Evolutionary conservation across 2,329 filamentous ascomycete genomes (phyloP), one percentile per base, ranked within the genome.

Genomic region (Penicillium palitans): DNA sequence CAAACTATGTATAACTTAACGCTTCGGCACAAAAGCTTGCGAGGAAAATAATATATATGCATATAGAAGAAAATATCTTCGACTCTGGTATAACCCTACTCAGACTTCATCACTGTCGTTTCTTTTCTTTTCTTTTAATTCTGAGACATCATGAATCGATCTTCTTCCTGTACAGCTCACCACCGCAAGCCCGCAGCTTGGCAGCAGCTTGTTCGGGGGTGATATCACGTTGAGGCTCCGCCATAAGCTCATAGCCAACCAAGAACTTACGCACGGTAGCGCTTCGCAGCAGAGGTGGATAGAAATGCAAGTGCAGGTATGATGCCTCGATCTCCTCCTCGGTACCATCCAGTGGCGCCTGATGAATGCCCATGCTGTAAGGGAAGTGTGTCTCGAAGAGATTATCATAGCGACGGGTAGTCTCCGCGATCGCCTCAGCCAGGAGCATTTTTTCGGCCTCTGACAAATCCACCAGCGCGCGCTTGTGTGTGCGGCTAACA

Each of bases 231-330:
- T 99, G 95, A n/a, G 95, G 93, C 78, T 99, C 95, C 2, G 90
- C 95, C 85, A 99, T 86, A 78, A 99, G 83, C 78, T 99, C 95
- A 73, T 96, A 83, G 63, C 95, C 95, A 35, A 99, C 95, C 52
- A 98, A 77, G 78, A 98, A 99, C 79, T 99, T 99, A 67, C 90
- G 87, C 47, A 99, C 93, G 0, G 92, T 96, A 2, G 95, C 93
- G 47, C 92, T 96, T 57, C 95, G 87, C 63, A 99, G 81, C 47
- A 99, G 81, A 13, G 95, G 95, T 42, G 95, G 95, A 74, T 97
- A 98, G 76, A 99, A 99, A 79, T 99, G 95, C 80, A 99, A 88
- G 76, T 99, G 95, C 72, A 99, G 87, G 76, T 96, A 93, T 66
- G 90, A 91, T 61, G 87, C 87, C 68, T 96, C 90, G 54, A 93